Evolutionary conservation across 129 eudicot genomes (phyloP), one percentile per base, ranked within the genome.

Genomic region (Erigeron canadensis): DNA sequence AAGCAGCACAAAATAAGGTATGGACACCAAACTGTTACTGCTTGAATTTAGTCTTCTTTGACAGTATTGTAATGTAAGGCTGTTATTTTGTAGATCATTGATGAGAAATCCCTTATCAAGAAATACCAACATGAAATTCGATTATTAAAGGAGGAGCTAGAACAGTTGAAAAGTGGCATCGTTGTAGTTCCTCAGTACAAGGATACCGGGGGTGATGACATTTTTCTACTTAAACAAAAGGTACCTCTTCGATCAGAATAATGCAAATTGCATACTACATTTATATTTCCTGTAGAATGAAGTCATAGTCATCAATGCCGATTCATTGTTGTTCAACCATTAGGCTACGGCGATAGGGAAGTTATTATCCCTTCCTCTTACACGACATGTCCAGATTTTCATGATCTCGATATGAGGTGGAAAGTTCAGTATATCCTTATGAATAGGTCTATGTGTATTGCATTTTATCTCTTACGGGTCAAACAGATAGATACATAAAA

Each of bases 51-150:
- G 43, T 67, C 10, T 65, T 78, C 38, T 22, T 74, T 38, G 40
- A 34, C 44, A 13, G 53, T 60, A 63, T 15, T 23, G 63, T 56
- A 73, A 57, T 62, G 15, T 71, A 65, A 73, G 50, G 59, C 23
- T 66, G 63, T 86, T 66, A 61, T 65, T 56, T 57, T 79, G 87
- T 96, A 94, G 99, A 94, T 94, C 65, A 90, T 94, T 69, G 99
- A 94, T 60, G 99, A 94, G 82, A 89, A 94, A 82, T 94, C 99
- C 55, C 94, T 94, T 16, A 94, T 94, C 75, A 94, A 94, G 84
- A 94, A 94, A 83, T 94, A 94, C 84, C 99, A 94, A 79, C 84
- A 84, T 77, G 97, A 94, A 83, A 94, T 94, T 72, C 97, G 93
- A 56, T 74, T 62, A 56, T 75, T 94, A 64, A 89, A 90, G 86